Evolutionary conservation across 495 filamentous ascomycete species (phyloP), one percentile per base, ranked within the genome.

Genomic region (Niebla homalea): DNA sequence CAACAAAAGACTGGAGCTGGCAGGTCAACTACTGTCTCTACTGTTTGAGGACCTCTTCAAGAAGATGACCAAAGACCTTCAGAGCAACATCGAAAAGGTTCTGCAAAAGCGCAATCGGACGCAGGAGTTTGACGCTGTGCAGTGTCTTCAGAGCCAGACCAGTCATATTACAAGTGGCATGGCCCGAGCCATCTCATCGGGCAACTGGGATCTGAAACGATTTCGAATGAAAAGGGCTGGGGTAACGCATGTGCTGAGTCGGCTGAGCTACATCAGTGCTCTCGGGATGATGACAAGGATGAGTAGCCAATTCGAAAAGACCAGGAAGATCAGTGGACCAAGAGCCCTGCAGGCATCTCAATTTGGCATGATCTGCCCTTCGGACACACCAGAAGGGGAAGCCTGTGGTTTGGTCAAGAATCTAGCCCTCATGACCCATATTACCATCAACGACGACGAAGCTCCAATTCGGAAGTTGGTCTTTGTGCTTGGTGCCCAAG

Each of bases 231-330:
- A 95, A 60, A 77, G 92, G 64, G 92, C 92, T 19, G 92, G 92
- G 58, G 89, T 99, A 10, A 94, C 92, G 3, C 92, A 99, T 64
- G 89, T 99, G 48, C 72, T 99, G 16, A 96, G 89, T 68, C 79
- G 92, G 39, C 70, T 97, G 41, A 96, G 89, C 64, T 99, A 95
- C 60, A 95, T 97, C 67, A 86, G 84, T 57, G 93, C 93, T 11
- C 75, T 99, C n/a, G 93, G 93, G 49, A 97, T 97, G 93, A 97
- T 99, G 93, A 97, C 93, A 11, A 80, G 92, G 58, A 97, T 97
- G 57, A 89, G 81, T 68, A 93, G 85, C 76, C 92, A 97, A 69
- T 97, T 99, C 62, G 92, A 97, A 62, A 97, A 97, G 73, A 95
- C 90, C 2, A 70, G 92, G 56, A 99, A 99, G 64, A 86, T 99